phyloP scores from a whole-genome alignment of 176 grass and related monocot genomes.

The Thalia dealbata region DNA sequence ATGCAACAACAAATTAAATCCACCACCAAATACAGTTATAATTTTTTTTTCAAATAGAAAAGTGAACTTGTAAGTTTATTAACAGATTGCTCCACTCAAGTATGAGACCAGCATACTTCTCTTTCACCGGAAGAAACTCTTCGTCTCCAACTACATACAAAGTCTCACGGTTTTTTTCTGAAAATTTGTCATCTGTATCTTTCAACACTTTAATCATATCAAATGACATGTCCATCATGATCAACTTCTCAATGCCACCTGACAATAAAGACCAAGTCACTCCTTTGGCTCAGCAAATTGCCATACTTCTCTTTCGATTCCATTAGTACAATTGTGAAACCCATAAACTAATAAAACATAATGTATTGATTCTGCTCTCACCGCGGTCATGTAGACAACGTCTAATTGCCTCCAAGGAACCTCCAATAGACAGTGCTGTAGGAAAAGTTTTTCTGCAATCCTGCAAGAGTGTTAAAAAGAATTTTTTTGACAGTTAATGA shows the following conservation, averaged over 20 bases:
- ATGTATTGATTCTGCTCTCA: constrained; percentile 22
- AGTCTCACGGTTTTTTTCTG: constrained; percentile 27
- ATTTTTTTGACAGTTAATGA: background rate
- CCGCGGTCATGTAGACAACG: constrained; percentile 61
- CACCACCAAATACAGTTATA: background rate
- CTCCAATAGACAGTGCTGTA: constrained; percentile 63
- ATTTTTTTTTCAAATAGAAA: background rate
- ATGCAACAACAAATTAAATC: background rate
- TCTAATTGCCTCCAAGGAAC: constrained; percentile 50
- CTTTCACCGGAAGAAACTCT: constrained; percentile 78
- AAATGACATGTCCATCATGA: constrained; percentile 93
- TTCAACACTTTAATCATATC: constrained; percentile 70
- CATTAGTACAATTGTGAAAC: background rate
- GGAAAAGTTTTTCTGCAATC: constrained; percentile 77
- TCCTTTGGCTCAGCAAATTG: background rate
- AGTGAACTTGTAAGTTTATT: background rate
- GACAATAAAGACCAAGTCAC: constrained; percentile 9
- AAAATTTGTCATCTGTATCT: constrained; percentile 36
- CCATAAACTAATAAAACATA: background rate
- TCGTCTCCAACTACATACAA: constrained; percentile 67
- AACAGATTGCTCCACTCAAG: background rate
- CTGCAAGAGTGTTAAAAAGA: constrained; percentile 20
- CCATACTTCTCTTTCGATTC: background rate
- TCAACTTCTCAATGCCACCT: constrained; percentile 83
- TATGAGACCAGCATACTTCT: constrained; percentile 46